Conservation (phyloP, 345 rosid genomes). For the Linum usitatissimum region DNA sequence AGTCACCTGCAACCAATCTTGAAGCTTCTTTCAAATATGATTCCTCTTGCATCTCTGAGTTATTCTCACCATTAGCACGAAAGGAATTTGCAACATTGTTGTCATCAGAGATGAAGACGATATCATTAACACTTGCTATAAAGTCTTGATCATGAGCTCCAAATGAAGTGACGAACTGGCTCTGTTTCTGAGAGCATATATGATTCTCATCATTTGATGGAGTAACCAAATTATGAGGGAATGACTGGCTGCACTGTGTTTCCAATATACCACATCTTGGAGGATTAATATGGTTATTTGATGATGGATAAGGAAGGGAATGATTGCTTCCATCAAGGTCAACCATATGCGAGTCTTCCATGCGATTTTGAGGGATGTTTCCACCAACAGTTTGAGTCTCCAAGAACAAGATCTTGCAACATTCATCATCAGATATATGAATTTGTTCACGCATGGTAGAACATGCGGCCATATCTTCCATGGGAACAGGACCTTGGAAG, state of each 20-base stretch:
- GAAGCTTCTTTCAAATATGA: slow-evolving; percentile 42
- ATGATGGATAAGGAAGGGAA: slow-evolving; percentile 25
- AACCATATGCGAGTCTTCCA: slow-evolving; percentile 28
- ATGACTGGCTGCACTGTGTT: slow-evolving; percentile 37
- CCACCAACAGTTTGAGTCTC: slow-evolving; percentile 36
- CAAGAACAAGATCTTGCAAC: slow-evolving; percentile 64
- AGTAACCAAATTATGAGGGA: slow-evolving; percentile 23
- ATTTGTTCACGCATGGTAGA: slow-evolving; percentile 37
- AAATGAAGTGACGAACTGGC: slow-evolving; percentile 29
- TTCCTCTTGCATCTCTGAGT: slow-evolving; percentile 32
- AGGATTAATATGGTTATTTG: slow-evolving; percentile 31
- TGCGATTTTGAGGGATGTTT: slow-evolving; percentile 30
- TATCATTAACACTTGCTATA: slow-evolving; percentile 21
- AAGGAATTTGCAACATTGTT: slow-evolving; percentile 36
- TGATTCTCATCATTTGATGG: slow-evolving; percentile 26
- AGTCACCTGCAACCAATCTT: slow-evolving; percentile 54
- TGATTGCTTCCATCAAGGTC: slow-evolving; percentile 29
- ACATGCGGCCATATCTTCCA: slow-evolving; percentile 27
- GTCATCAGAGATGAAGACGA: slow-evolving; percentile 32
- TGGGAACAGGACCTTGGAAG: slow-evolving; percentile 32
- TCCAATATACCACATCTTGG: slow-evolving; percentile 32
- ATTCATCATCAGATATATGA: slow-evolving; percentile 77
- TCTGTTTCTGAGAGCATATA: slow-evolving; percentile 28
- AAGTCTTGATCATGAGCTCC: slow-evolving; percentile 41
- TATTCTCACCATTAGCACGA: slow-evolving; percentile 26